phyloP scores from a whole-genome alignment of 2,329 filamentous ascomycete species.

The Xenoacremonium recifei region DNA sequence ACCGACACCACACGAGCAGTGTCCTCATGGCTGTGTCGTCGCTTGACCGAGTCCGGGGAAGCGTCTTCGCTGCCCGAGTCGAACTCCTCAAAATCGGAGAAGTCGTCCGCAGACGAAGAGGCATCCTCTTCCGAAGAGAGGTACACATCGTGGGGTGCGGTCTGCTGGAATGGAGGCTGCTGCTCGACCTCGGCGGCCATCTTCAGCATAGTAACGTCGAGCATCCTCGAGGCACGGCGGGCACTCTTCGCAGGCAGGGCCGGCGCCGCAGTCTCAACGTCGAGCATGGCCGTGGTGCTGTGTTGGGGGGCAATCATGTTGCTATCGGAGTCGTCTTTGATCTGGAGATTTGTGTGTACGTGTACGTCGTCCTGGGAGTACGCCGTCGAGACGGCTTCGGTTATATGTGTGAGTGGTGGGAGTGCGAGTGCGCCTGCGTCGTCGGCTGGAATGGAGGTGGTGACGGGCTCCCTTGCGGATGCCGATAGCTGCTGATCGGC shows the following conservation, averaged over 20 bases:
- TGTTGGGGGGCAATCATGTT: constrained; percentile 29
- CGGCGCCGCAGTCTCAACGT: constrained; percentile 33
- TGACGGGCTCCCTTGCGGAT: background rate
- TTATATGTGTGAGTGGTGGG: background rate
- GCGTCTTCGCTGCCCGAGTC: constrained; percentile 43
- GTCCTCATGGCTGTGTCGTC: constrained; percentile 48
- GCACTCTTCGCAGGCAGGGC: constrained; percentile 51
- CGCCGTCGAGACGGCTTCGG: background rate
- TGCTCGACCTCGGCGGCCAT: constrained; percentile 25
- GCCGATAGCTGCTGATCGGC: background rate
- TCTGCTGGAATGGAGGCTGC: constrained; percentile 34
- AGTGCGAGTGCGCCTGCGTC: background rate
- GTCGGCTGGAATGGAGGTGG: background rate
- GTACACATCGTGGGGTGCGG: constrained; percentile 58
- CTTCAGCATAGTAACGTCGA: constrained; percentile 33
- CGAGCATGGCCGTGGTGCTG: constrained; percentile 14
- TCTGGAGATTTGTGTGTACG: no score
- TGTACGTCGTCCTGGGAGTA: background rate
- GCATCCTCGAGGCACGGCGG: constrained; percentile 44
- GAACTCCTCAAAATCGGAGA: constrained; percentile 54
- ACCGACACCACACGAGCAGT: constrained; percentile 60
- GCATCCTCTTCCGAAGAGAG: constrained; percentile 66
- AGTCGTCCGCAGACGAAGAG: constrained; percentile 60
- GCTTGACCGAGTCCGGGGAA: constrained; percentile 18
- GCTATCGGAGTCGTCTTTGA: constrained; percentile 21